Conservation (phyloP, 2,329 filamentous ascomycete species). For the Teratosphaeria destructans region DNA sequence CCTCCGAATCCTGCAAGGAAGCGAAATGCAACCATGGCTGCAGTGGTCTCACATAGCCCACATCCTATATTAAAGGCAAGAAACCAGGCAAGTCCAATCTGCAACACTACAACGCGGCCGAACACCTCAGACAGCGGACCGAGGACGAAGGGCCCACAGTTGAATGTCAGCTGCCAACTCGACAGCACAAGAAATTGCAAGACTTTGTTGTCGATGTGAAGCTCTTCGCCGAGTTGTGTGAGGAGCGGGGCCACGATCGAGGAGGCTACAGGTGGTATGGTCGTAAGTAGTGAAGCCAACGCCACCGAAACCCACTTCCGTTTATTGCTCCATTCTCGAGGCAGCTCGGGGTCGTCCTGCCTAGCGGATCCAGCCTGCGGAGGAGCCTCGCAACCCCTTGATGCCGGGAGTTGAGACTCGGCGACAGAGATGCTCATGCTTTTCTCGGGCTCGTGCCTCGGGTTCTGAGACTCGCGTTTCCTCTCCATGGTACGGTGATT, state of each 20-base stretch:
- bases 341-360: constrained; percentile 32
- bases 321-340: constrained; percentile 32
- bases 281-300: constrained; percentile 22
- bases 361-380: constrained; percentile 6
- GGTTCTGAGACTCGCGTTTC: too few relatives aligned
- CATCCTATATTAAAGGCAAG: constrained; percentile 24
- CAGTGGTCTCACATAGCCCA: constrained; percentile 20
- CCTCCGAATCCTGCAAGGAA: constrained; percentile 24
- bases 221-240: constrained; percentile 14
- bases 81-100: constrained; percentile 22
- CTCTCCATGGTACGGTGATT: too few relatives aligned
- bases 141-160: constrained; percentile 35
- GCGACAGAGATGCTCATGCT: too few relatives aligned
- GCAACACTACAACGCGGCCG: constrained; percentile 20
- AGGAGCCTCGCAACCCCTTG: too few relatives aligned
- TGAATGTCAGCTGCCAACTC: constrained; percentile 30
- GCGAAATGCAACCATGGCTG: constrained; percentile 22
- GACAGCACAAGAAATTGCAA: constrained; percentile 19
- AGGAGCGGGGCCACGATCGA: constrained; percentile 25
- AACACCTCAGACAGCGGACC: constrained; percentile 41
- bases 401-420: too few relatives aligned
- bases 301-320: constrained; percentile 33
- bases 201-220: constrained; percentile 16
- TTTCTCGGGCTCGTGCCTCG: too few relatives aligned
- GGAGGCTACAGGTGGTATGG: constrained; percentile 23